phyloP scores from a whole-genome alignment of 768 basidiomycete species.

The Lactarius quietus region DNA sequence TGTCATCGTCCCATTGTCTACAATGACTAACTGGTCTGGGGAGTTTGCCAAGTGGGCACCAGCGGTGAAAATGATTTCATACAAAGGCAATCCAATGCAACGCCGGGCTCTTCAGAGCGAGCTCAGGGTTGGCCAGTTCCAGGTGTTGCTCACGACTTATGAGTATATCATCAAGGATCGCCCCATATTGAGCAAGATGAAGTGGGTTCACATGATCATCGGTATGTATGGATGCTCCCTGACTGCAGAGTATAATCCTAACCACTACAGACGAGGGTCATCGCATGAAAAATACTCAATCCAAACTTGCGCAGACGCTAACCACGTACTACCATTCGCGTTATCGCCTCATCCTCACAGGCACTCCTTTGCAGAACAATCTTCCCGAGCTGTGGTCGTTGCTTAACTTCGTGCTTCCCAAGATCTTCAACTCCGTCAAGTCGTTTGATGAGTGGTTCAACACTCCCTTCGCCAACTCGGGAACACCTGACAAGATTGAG shows the following conservation, averaged over 20 bases:
- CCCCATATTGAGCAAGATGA: constrained; percentile 83
- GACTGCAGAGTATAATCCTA: constrained; percentile 1
- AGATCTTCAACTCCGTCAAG: constrained; percentile 98
- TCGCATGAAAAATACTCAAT: constrained; percentile 95
- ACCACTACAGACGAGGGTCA: constrained; percentile 78
- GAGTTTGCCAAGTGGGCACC: constrained; percentile 99
- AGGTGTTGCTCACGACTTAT: constrained; percentile 91
- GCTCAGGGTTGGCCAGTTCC: constrained; percentile 77
- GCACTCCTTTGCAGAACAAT: constrained; percentile 96
- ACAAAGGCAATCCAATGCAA: constrained; percentile 88
- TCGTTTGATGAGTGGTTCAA: constrained; percentile 99
- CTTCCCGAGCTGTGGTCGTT: constrained; percentile 94
- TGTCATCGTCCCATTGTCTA: constrained; percentile 92
- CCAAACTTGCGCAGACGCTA: constrained; percentile 83
- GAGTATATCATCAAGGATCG: constrained; percentile 98
- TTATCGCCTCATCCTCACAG: constrained; percentile 90
- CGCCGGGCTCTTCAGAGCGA: constrained; percentile 76
- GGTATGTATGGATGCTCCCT: constrained; percentile 51
- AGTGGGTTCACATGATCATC: constrained; percentile 98
- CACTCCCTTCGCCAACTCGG: constrained; percentile 98
- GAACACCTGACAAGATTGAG: constrained; percentile 96
- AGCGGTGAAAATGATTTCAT: constrained; percentile 68
- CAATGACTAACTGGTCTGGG: constrained; percentile 95
- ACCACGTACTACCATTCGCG: constrained; percentile 91
- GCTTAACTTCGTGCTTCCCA: constrained; percentile 91